Percentiles rank a stretch among this genome's conserved stretches.
phyloP scores from a whole-genome alignment of 352 stramenopile genomes.

The Pythium rhizo-oryzae region DNA sequence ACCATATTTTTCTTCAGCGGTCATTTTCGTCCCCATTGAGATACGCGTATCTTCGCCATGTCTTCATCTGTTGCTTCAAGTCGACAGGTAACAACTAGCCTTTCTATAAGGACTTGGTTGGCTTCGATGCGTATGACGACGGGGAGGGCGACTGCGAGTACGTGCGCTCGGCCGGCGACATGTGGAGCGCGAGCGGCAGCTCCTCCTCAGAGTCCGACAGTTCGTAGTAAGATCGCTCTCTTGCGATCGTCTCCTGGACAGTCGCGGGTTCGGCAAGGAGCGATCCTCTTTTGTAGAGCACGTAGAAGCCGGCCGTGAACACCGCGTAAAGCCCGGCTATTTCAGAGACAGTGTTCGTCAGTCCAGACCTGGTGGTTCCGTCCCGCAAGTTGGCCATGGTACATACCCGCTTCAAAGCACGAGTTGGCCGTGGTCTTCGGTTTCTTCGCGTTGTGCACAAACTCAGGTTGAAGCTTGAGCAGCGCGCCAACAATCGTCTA shows the following conservation, averaged over 20 bases:
- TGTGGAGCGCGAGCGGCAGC: constrained; percentile 65
- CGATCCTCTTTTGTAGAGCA: constrained; percentile 62
- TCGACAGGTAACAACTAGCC: background rate
- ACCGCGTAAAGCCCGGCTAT: constrained; percentile 61
- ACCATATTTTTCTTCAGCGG: too few species aligned
- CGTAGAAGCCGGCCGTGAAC: constrained; percentile 48
- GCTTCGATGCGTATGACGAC: background rate
- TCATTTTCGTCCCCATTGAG: background rate
- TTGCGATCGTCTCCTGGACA: constrained; percentile 43
- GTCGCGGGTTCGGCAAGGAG: constrained; percentile 46
- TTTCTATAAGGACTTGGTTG: constrained; percentile 18
- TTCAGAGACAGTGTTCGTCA: background rate
- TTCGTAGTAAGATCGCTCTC: constrained; percentile 56
- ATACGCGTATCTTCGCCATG: background rate
- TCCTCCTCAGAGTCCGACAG: constrained; percentile 76
- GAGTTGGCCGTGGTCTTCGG: constrained; percentile 71
- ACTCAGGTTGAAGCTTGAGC: constrained; percentile 76
- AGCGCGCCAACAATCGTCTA: constrained; percentile 71
- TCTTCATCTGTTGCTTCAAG: background rate
- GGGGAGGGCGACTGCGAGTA: constrained; percentile 27
- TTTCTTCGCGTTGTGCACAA: constrained; percentile 71
- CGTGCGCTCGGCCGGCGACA: constrained; percentile 50
- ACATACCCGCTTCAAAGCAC: constrained; percentile 75
- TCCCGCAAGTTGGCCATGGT: too few species aligned
- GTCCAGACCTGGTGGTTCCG: background rate